Conservation (phyloP, 495 filamentous ascomycete species). For the Lasiosphaeris hirsuta region DNA sequence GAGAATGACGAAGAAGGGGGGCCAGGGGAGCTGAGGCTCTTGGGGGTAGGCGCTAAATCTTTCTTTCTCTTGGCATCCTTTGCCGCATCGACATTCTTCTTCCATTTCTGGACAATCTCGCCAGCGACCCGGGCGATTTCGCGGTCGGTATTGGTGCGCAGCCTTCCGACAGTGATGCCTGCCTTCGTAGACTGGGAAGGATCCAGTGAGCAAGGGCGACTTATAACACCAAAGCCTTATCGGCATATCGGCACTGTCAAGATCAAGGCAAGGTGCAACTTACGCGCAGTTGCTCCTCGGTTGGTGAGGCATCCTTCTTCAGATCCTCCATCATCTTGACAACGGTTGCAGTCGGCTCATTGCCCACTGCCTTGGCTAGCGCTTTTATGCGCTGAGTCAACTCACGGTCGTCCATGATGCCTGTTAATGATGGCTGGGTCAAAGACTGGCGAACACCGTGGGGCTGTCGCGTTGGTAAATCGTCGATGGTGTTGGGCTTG, state of each 20-base stretch:
- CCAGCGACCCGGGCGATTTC: slow-evolving; percentile 69
- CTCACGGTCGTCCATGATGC: slow-evolving; percentile 74
- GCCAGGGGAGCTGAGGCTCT: slow-evolving; percentile 36
- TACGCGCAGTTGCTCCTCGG: slow-evolving; percentile 79
- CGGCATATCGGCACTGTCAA: too few species aligned
- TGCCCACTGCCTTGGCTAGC: slow-evolving; percentile 70
- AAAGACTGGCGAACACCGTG: not conserved
- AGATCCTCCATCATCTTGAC: slow-evolving; percentile 70
- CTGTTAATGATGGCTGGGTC: not conserved
- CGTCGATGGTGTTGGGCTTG: too few species aligned
- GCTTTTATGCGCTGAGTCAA: slow-evolving; percentile 68
- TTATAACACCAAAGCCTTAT: not conserved
- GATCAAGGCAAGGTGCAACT: slow-evolving; percentile 23
- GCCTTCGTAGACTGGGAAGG: slow-evolving; percentile 71
- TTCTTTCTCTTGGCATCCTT: slow-evolving; percentile 57
- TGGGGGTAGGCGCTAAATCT: slow-evolving; percentile 39
- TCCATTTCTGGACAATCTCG: slow-evolving; percentile 87
- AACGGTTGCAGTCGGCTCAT: slow-evolving; percentile 62
- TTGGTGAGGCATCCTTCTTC: slow-evolving; percentile 72
- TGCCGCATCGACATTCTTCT: slow-evolving; percentile 68
- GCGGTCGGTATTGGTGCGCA: slow-evolving; percentile 69
- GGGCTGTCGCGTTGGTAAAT: not conserved
- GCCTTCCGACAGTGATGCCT: slow-evolving; percentile 81
- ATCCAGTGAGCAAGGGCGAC: not conserved
- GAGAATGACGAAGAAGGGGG: slow-evolving; percentile 40